A percentile compares a stretch with the other conserved stretches of the same genome.
Evolutionary conservation across 2,329 filamentous ascomycete species (phyloP).

Genomic region (Botrytis cinerea): DNA sequence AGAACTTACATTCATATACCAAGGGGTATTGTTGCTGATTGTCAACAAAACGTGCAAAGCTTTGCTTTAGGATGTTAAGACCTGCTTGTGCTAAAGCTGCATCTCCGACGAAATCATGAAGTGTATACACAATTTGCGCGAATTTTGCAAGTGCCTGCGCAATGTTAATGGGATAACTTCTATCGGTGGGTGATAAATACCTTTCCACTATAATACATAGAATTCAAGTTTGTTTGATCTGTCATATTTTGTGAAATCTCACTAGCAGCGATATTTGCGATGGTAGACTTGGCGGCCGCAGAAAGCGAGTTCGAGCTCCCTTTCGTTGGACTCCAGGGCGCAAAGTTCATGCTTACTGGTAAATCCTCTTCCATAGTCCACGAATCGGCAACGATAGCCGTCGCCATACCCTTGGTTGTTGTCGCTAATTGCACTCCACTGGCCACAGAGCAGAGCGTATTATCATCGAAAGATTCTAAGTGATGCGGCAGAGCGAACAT

Average conservation of each 20-base stretch:
- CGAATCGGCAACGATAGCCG: constrained; percentile 66
- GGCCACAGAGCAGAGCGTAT: constrained; percentile 1
- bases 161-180: constrained; percentile 40
- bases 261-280: constrained; percentile 62
- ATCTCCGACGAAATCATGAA: constrained; percentile 64
- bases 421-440: constrained; percentile 57
- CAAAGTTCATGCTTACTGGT: constrained; percentile 73
- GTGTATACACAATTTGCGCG: constrained; percentile 65
- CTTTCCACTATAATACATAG: constrained; percentile 94
- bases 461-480: constrained; percentile 69
- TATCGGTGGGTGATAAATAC: neutral
- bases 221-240: constrained; percentile 73
- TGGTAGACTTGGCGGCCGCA: constrained; percentile 56
- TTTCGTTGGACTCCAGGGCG: constrained; percentile 68
- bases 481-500: constrained; percentile 94
- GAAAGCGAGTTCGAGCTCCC: constrained; percentile 51
- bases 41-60: constrained; percentile 64
- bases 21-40: constrained; percentile 69
- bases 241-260: constrained; percentile 78
- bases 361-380: constrained; percentile 81
- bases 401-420: constrained; percentile 81
- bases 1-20: constrained; percentile 54
- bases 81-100: constrained; percentile 57
- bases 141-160: constrained; percentile 71
- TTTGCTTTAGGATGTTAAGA: constrained; percentile 62